Evolutionary conservation across 2,329 filamentous ascomycete species (phyloP), one percentile per base, ranked within the genome.

Genomic region (Colletotrichum melonis): DNA sequence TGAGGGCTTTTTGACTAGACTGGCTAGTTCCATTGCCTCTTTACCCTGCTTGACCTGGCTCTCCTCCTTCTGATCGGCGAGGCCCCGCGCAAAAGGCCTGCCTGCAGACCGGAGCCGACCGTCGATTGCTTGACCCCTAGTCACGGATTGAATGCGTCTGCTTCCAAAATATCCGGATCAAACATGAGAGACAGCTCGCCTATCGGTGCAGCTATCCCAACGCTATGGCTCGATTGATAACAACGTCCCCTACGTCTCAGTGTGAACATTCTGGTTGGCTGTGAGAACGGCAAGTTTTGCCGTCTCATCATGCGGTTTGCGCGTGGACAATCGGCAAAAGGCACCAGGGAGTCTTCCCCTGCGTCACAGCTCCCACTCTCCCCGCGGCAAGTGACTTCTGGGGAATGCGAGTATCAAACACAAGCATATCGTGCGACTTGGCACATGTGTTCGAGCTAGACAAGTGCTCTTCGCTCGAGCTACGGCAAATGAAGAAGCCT

Each of bases 171-270:
- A 49, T 42, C 6, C 5, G 32, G 54, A 22, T 35, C 59, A 64
- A 49, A 70, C 55, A 58, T 19, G 30, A 28, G 52, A 14, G 49
- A 57, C 22, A 24, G 58, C 42, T 54, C 38, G 54, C 38, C 52
- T 60, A 52, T 64, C 26, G 35, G 65, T 60, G 59, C 54, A 49
- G 67, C 22, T 56, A 60, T 49, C 55, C 66, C 66, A 55, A 73
- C 3, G 32, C 55, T 22, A 26, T 30, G 60, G 60, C 55, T 69
- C 35, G 66, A 22, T 60, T 56, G 46, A 73, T 28, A 63, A 49
- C 19, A 42, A 12, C 24, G 26, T 22, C n/a, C 26, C 30, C 26
- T 24, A 55, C 60, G 35, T 26, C 46, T 26, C 19, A 16, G 5
- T 19, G 24, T 46, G n/a, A 35, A 54, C n/a, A 35, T 38, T 12